Conservation (phyloP, 73 alveolate species). For the Tetrahymena malaccensis region DNA sequence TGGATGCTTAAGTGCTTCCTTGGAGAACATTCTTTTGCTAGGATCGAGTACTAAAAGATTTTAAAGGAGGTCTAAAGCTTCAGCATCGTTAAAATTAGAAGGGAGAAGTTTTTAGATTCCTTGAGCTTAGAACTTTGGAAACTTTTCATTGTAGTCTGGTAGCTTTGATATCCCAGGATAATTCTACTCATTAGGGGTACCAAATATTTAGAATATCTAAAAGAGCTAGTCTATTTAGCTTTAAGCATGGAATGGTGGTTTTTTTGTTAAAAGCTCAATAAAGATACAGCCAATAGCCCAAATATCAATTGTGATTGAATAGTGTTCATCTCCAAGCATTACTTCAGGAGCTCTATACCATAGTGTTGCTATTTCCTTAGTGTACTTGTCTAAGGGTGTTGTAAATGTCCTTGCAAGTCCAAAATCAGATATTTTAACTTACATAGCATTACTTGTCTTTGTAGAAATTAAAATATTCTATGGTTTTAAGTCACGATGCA, state of each 20-base stretch:
- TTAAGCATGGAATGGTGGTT: slow-evolving; percentile 71
- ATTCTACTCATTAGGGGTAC: slow-evolving; percentile 86
- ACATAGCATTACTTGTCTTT: background rate
- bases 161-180: slow-evolving; percentile 76
- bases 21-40: slow-evolving; percentile 4
- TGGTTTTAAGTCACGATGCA: slow-evolving; percentile 74
- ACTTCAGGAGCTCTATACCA: slow-evolving; percentile 88
- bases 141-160: slow-evolving; percentile 57
- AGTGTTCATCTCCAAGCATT: slow-evolving; percentile 58
- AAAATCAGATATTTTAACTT: slow-evolving; percentile 71
- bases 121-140: slow-evolving; percentile 55
- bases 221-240: slow-evolving; percentile 78
- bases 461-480: slow-evolving; percentile 50
- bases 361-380: slow-evolving; percentile 75
- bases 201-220: slow-evolving; percentile 69
- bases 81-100: slow-evolving; percentile 3
- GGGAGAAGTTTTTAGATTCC: slow-evolving; percentile 12
- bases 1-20: slow-evolving; percentile 11
- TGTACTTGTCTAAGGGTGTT: slow-evolving; percentile 55
- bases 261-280: slow-evolving; percentile 72
- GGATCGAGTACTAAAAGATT: slow-evolving; percentile 29
- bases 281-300: slow-evolving; percentile 90
- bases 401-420: slow-evolving; percentile 73
- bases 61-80: slow-evolving; percentile 24
- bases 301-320: slow-evolving; percentile 79